Base-by-base conservation (phyloP, 176 grass and related monocot species). In the Coix lacrymajobi region DNA sequence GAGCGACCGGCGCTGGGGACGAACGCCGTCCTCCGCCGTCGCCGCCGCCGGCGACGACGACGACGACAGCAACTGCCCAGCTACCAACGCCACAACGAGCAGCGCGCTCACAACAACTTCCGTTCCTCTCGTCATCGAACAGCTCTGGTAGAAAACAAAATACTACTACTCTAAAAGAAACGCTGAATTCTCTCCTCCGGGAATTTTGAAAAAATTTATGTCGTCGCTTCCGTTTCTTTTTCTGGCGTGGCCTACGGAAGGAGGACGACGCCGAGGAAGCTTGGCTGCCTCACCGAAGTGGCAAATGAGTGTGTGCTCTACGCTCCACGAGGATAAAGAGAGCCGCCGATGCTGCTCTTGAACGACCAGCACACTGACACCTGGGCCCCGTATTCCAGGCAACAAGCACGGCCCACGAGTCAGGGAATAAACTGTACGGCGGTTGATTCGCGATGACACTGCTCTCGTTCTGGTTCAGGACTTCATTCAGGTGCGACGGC, bases 1-100 rank as follows among this genome's bases (percentile, higher is more conserved):
- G 20, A 92, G 85, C 20, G 79, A 79, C 8, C 89, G 65, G n/a
- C 89, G 88, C 20, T 30, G 73, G 3, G 52, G 16, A n/a, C 28
- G 1, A 22, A 13, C 73, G 73, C n/a, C 73, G 10, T 54, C 6
- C 7, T 12, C 81, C 60, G 1, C 33, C n/a, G 3, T 61, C 60
- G 11, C 67, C 56, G 13, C 52, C 25, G 17, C 29, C 56, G 28
- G 45, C 48, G 17, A 1, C 15, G 46, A 19, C 15, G 46, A 19
- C 78, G 71, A 28, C 66, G 34, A 69, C 66, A 29, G 45, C 43
- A 66, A 57, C 49, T 26, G 11, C 37, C 4, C 68, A 48, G 67
- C 48, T 0, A 90, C 52, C 11, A 34, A 8, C 29, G 58, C 15
- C 39, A 83, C 48, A 6, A 40, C 84, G 28, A 90, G 7, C 79